Evolutionary conservation across 2,329 filamentous ascomycete genomes (phyloP), one percentile per base, ranked within the genome.

Genomic region (Penicillium glabrum): DNA sequence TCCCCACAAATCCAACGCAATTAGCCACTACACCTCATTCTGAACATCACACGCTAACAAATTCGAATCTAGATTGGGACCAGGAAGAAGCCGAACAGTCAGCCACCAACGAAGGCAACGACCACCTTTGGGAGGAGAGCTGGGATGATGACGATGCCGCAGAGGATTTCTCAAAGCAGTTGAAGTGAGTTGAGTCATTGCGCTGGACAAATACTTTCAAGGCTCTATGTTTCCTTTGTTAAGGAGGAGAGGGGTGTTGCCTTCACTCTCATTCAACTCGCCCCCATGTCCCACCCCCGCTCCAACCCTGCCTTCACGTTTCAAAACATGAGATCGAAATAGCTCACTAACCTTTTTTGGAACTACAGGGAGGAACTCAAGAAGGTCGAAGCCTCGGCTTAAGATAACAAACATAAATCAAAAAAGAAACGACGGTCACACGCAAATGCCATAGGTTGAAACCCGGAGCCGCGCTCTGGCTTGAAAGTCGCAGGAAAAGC

Each of bases 81-180:
- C 88, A 92, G 75, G 91, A 96, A 72, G 93, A 96, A 72, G 91
- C 91, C 60, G 91, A 97, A 73, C 72, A 74, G 49, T 63, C 89
- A 88, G 54, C 89, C 58, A 62, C 72, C 53, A 72, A 73, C 60
- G 86, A 82, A 59, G 86, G 80, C 67, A 88, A 87, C 70, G 85
- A 87, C 74, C 93, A 98, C 79, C 82, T 99, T 53, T 99, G 95
- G 95, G 95, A 99, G 78, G 95, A 99, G 83, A 97, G 92, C 82
- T 99, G 95, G 95, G 95, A 99, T 72, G 95, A 99, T 71, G 93
- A 98, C 74, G 95, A 98, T 78, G 95, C 91, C 64, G 95, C 85
- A 69, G 95, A 99, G 73, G 95, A 99, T 71, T 99, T 99, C 75
- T 95, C 92, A 13, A 86, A 90, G 70, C 93, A 98, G 81, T 80